Evolutionary conservation across 768 basidiomycete species (phyloP).

Genomic region (Mrakia gelida): DNA sequence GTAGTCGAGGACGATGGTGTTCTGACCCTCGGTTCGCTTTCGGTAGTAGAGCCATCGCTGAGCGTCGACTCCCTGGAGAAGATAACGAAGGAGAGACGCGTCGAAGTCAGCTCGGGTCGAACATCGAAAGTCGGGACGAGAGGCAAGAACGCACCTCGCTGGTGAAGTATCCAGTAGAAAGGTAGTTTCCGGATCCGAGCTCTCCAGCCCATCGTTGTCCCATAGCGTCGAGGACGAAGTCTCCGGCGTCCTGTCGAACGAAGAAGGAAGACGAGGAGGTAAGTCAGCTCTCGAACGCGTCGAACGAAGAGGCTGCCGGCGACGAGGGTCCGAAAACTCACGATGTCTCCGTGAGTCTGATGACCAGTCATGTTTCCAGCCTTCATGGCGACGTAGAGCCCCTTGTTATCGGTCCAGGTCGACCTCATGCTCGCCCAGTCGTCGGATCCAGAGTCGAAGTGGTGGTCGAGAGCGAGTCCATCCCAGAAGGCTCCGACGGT

Average conservation of each 20-base stretch:
- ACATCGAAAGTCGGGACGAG: too few relatives aligned
- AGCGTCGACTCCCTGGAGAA: slow-evolving; percentile 53
- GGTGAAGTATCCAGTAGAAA: slow-evolving; percentile 69
- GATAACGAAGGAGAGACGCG: not conserved
- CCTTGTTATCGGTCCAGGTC: slow-evolving; percentile 83
- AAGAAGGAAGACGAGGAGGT: too few relatives aligned
- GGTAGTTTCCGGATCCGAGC: slow-evolving; percentile 82
- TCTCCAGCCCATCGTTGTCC: slow-evolving; percentile 94
- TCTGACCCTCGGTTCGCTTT: slow-evolving; percentile 96
- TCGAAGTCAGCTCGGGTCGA: not conserved
- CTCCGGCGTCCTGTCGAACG: slow-evolving; percentile 63
- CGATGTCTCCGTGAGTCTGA: slow-evolving; percentile 29
- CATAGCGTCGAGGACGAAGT: slow-evolving; percentile 91
- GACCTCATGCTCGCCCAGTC: slow-evolving; percentile 90
- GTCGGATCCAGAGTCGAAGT: slow-evolving; percentile 66
- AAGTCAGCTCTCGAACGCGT: slow-evolving; percentile 1
- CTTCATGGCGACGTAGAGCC: slow-evolving; percentile 82
- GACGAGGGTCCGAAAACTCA: not conserved
- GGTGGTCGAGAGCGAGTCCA: slow-evolving; percentile 69
- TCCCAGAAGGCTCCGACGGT: slow-evolving; percentile 90
- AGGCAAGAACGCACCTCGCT: slow-evolving; percentile 47
- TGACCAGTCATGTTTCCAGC: slow-evolving; percentile 60
- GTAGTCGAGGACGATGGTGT: slow-evolving; percentile 73
- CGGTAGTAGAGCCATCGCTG: slow-evolving; percentile 88
- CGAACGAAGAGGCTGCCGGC: not conserved